A percentile compares a stretch with the other conserved stretches of the same genome.
Evolutionary conservation across 2,329 filamentous ascomycete genomes (phyloP).

Genomic region (Aspergillus unguis): DNA sequence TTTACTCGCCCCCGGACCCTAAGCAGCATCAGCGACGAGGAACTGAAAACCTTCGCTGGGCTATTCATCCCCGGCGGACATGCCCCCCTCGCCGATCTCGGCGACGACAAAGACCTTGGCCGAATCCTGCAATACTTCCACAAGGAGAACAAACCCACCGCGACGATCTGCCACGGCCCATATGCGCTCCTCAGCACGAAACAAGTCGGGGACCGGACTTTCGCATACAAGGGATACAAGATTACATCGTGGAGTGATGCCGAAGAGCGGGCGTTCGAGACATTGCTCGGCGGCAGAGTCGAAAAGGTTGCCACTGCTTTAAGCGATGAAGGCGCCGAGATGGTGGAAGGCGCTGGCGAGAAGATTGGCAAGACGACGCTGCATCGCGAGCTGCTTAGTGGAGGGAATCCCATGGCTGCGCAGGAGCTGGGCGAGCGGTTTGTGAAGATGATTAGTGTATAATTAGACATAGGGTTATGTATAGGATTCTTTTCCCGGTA

Average conservation of each 20-base stretch:
- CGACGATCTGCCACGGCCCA: conserved; percentile 48
- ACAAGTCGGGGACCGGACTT: conserved; percentile 32
- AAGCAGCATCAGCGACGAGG: conserved; percentile 38
- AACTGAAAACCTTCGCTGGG: conserved; percentile 39
- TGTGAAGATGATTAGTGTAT: conserved; percentile 32
- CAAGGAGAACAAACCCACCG: conserved; percentile 41
- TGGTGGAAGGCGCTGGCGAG: conserved; percentile 43
- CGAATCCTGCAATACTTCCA: conserved; percentile 45
- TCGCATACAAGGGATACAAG: conserved; percentile 47
- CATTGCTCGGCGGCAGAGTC: conserved; percentile 42
- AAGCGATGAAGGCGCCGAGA: conserved; percentile 41
- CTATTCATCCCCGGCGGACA: conserved; percentile 48
- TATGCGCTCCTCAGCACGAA: conserved; percentile 46
- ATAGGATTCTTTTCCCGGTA: too few relatives aligned
- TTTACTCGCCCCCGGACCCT: conserved; percentile 40
- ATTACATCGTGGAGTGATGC: conserved; percentile 46
- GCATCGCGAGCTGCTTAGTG: conserved; percentile 40
- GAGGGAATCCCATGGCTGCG: conserved; percentile 34
- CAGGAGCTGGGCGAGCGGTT: conserved; percentile 32
- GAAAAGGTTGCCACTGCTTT: conserved; percentile 42
- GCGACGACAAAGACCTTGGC: conserved; percentile 42
- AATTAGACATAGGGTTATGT: neutral
- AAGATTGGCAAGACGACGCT: conserved; percentile 43
- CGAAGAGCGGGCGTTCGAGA: conserved; percentile 49
- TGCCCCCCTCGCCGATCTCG: conserved; percentile 44